A percentile compares a stretch with the other conserved stretches of the same genome.
phyloP scores from a whole-genome alignment of 441 rosid genomes.

The Pelargonium australe region DNA sequence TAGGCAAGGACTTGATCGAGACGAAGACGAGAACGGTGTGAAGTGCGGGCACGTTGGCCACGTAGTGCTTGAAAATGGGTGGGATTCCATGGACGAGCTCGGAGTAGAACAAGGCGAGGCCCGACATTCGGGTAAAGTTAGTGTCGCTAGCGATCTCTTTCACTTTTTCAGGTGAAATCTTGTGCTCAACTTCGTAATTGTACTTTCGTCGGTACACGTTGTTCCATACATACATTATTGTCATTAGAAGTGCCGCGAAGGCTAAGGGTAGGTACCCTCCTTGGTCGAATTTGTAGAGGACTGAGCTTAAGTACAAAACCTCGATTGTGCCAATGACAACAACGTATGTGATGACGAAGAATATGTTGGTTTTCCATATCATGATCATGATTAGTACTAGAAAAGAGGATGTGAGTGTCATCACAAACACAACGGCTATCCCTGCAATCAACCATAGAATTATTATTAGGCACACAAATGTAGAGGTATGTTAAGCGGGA shows the following conservation, averaged over 20 bases:
- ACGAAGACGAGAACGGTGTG: slow-evolving; percentile 41
- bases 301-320: slow-evolving; percentile 39
- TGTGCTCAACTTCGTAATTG: slow-evolving; percentile 43
- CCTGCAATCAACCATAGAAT: slow-evolving; percentile 24
- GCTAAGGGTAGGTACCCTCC: slow-evolving; percentile 51
- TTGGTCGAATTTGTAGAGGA: slow-evolving; percentile 44
- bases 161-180: slow-evolving; percentile 32
- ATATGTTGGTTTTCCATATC: slow-evolving; percentile 49
- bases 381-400: slow-evolving; percentile 48
- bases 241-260: slow-evolving; percentile 34
- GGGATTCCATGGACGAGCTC: slow-evolving; percentile 50
- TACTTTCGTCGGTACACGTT: slow-evolving; percentile 37
- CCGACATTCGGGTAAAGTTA: slow-evolving; percentile 30
- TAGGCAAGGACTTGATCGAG: slow-evolving; percentile 41
- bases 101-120: slow-evolving; percentile 49
- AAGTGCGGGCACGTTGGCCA: slow-evolving; percentile 35
- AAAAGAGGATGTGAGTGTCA: slow-evolving; percentile 41
- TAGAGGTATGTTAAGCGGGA: too few species aligned
- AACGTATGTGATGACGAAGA: slow-evolving; percentile 27
- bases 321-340: slow-evolving; percentile 34
- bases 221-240: slow-evolving; percentile 45
- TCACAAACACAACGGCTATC: slow-evolving; percentile 52
- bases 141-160: slow-evolving; percentile 22
- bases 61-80: slow-evolving; percentile 44
- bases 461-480: too few species aligned